Percentiles rank a stretch among this genome's conserved stretches.
Conservation (phyloP, 208 protist species). For the Crithidia thermophila region DNA sequence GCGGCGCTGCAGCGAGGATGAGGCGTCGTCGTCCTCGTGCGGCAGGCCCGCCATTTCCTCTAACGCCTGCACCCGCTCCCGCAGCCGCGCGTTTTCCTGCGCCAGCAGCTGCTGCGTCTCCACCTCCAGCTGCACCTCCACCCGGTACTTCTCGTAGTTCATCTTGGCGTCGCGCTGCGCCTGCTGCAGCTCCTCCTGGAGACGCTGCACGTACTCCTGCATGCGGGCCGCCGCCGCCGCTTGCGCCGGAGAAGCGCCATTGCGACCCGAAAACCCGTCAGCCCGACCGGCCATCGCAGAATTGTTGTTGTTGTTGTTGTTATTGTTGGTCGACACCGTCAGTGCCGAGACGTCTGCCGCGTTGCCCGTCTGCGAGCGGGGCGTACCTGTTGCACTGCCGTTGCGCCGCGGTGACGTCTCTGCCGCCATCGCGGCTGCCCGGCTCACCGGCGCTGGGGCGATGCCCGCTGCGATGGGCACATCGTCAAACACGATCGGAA, state of each 20-base stretch:
- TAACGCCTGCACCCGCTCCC: constrained; percentile 16
- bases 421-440: not conserved
- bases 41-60: constrained; percentile 1
- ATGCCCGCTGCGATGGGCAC: constrained; percentile 9
- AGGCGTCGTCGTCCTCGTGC: not conserved
- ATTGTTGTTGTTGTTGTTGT: not conserved
- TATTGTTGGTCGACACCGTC: constrained; percentile 14
- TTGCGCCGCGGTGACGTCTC: not conserved
- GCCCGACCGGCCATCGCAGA: not conserved
- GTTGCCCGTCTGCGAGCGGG: not conserved
- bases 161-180: constrained; percentile 28
- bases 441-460: not conserved
- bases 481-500: constrained; percentile 63
- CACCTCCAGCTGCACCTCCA: constrained; percentile 30
- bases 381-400: not conserved
- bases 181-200: constrained; percentile 32
- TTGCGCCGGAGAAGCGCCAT: not conserved
- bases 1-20: not conserved
- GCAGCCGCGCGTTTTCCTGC: constrained; percentile 32
- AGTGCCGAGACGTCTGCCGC: constrained; percentile 9
- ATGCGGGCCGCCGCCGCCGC: constrained; percentile 11
- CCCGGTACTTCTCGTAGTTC: constrained; percentile 34
- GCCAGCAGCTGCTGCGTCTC: constrained; percentile 32
- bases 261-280: no score
- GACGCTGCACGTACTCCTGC: constrained; percentile 22